Percentiles rank a stretch among this genome's conserved stretches.
Evolutionary conservation across 2,329 filamentous ascomycete species (phyloP).

Genomic region (Didymella arachidicola): DNA sequence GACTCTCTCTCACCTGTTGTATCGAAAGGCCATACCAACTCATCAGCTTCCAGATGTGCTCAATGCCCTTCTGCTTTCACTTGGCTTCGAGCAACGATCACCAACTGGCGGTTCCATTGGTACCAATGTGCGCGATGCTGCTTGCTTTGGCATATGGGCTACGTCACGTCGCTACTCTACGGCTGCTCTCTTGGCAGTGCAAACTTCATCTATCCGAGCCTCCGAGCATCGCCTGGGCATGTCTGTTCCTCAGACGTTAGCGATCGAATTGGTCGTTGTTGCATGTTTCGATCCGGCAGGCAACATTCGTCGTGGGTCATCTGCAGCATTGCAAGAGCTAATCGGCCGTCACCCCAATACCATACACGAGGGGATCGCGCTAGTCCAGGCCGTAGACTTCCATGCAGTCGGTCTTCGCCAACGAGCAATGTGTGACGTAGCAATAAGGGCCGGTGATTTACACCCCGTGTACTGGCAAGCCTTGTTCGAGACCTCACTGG

Average conservation of each 20-base stretch:
- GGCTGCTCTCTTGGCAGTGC: conserved; percentile 72
- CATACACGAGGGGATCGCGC: conserved; percentile 78
- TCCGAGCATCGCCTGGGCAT: conserved; percentile 52
- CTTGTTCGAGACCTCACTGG: conserved; percentile 73
- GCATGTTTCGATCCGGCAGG: conserved; percentile 89
- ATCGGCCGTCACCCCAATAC: conserved; percentile 91
- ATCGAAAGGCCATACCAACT: conserved; percentile 79
- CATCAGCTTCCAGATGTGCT: conserved; percentile 76
- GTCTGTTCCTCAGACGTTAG: conserved; percentile 75
- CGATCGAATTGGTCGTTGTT: conserved; percentile 79
- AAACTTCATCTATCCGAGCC: conserved; percentile 54
- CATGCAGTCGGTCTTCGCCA: conserved; percentile 89
- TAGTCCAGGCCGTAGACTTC: conserved; percentile 93
- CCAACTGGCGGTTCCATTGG: conserved; percentile 85
- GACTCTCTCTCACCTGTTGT: conserved; percentile 85
- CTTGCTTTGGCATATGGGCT: conserved; percentile 96
- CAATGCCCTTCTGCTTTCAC: conserved; percentile 76
- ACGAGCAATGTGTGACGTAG: conserved; percentile 80
- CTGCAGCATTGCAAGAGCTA: conserved; percentile 91
- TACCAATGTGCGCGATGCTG: conserved; percentile 90
- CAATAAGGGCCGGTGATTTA: conserved; percentile 71
- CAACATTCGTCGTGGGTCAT: conserved; percentile 91
- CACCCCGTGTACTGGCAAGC: conserved; percentile 70
- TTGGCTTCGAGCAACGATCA: conserved; percentile 88
- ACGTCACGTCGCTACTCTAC: conserved; percentile 87